Base-by-base conservation (phyloP, 139 green algal species). In the Ulvella scutata region DNA sequence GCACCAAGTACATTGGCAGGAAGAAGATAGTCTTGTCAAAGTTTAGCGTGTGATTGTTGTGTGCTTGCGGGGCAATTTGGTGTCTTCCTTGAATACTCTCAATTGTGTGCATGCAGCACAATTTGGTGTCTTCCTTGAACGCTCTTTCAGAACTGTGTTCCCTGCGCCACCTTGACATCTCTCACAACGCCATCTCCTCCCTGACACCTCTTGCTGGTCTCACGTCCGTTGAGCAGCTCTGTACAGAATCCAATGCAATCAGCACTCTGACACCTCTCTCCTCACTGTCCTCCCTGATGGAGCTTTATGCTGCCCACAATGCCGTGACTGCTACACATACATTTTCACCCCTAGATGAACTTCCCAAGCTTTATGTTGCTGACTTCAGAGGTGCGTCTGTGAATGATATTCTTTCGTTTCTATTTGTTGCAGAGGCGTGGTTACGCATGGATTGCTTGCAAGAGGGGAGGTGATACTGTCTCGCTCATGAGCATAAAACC, bases 301-400 rank as follows among this genome's bases (percentile, higher is more conserved):
- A 92, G 81, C 78, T 94, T 44, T 92, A 92, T 78, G 80, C 84
- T 31, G 86, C 81, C 44, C 74, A 81, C 73, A 88, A 89, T 67
- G 44, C 62, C 3, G 26, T 87, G 13, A 34, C 51, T 36, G 31
- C 51, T 36, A 67, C 33, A 26, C 10, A 26, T 67, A 26, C 17
- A 7, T 67, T 67, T 29, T n/a, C 20, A 26, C n/a, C 51, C 9
- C 31, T 67, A n/a, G 10, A n/a, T 26, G 51, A 67, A 26, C 51
- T 67, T 23, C 51, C 51, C 0, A 67, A 67, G 51, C 51, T 67
- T 0, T 67, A 36, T 67, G 51, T 67, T 67, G 51, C 20, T 23
- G 51, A 67, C 51, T 67, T 67, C 51, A n/a, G n/a, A n/a, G n/a
- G n/a, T n/a, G n/a, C n/a, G n/a, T n/a, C n/a, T n/a, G n/a, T n/a